Evolutionary conservation across 805 yeast genomes (phyloP).

Genomic region (Candida gorgasii): DNA sequence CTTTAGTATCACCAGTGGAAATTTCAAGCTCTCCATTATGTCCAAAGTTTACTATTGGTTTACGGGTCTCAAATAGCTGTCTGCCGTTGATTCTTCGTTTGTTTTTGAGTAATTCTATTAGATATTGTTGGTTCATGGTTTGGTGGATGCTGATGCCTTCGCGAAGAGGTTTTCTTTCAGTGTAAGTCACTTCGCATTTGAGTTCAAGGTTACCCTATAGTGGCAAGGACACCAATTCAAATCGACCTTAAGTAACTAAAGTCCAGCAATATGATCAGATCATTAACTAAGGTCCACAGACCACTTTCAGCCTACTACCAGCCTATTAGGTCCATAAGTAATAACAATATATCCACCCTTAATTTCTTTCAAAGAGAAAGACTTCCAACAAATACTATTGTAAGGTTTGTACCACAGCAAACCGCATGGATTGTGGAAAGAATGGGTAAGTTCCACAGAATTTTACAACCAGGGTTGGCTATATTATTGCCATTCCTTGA

Average conservation of each 20-base stretch:
- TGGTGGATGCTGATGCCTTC: too few species aligned
- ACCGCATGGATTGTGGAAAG: slow-evolving; percentile 90
- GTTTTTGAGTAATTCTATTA: slow-evolving; percentile 61
- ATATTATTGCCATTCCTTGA: slow-evolving; percentile 72
- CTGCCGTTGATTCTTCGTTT: slow-evolving; percentile 73
- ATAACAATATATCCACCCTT: slow-evolving; percentile 19
- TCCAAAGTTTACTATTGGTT: slow-evolving; percentile 45
- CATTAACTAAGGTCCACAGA: not conserved
- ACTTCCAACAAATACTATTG: slow-evolving; percentile 72
- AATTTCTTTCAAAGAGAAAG: slow-evolving; percentile 62
- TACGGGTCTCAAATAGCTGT: slow-evolving; percentile 59
- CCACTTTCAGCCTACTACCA: too few species aligned
- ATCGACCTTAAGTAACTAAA: too few species aligned
- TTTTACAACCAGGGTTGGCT: slow-evolving; percentile 75
- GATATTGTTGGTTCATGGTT: slow-evolving; percentile 50
- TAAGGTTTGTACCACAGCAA: slow-evolving; percentile 85
- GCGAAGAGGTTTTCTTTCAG: not conserved
- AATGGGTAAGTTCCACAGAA: slow-evolving; percentile 77
- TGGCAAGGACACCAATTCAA: too few species aligned
- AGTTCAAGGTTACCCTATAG: too few species aligned
- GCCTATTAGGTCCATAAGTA: not conserved
- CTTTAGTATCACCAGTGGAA: slow-evolving; percentile 68
- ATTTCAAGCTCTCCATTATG: slow-evolving; percentile 78
- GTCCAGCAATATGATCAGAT: not conserved
- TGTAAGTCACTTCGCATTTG: too few species aligned